Conservation (phyloP, 2,329 filamentous ascomycete genomes). For the Coniochaeta sp. region DNA sequence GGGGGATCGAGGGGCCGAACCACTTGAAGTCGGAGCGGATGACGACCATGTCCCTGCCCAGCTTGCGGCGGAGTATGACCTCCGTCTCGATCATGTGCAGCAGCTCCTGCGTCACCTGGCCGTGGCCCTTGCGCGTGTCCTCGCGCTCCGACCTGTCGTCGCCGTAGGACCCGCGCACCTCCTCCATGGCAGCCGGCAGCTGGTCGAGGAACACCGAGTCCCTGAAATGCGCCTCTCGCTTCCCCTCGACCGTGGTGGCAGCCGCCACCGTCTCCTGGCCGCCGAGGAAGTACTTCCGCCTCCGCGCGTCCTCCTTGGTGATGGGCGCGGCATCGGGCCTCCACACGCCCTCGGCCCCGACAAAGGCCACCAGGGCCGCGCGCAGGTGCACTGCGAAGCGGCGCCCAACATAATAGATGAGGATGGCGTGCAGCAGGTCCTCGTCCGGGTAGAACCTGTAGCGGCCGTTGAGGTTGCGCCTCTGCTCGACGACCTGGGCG, state of each 20-base stretch:
- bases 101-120: constrained; percentile 46
- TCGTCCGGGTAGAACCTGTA: constrained; percentile 50
- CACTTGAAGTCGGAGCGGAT: constrained; percentile 51
- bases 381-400: constrained; percentile 26
- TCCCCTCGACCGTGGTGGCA: constrained; percentile 19
- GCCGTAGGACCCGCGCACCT: constrained; percentile 21
- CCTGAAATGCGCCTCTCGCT: constrained; percentile 26
- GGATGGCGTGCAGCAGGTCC: constrained; percentile 36
- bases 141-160: constrained; percentile 24
- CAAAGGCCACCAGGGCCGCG: constrained; percentile 14
- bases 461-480: constrained; percentile 33
- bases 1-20: constrained; percentile 48
- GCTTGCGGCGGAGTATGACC: constrained; percentile 38
- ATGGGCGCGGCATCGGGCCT: constrained; percentile 10
- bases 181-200: constrained; percentile 32
- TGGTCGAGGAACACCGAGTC: constrained; percentile 48
- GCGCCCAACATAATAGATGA: constrained; percentile 31
- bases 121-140: constrained; percentile 29
- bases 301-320: constrained; percentile 25
- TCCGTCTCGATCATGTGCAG: constrained; percentile 50
- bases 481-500: constrained; percentile 25
- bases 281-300: constrained; percentile 39
- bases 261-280: constrained; percentile 6
- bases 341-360: constrained; percentile 21
- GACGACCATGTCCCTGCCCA: constrained; percentile 41